Base-by-base conservation (phyloP, 305 asterid genomes). In the Solanum hybrid region DNA sequence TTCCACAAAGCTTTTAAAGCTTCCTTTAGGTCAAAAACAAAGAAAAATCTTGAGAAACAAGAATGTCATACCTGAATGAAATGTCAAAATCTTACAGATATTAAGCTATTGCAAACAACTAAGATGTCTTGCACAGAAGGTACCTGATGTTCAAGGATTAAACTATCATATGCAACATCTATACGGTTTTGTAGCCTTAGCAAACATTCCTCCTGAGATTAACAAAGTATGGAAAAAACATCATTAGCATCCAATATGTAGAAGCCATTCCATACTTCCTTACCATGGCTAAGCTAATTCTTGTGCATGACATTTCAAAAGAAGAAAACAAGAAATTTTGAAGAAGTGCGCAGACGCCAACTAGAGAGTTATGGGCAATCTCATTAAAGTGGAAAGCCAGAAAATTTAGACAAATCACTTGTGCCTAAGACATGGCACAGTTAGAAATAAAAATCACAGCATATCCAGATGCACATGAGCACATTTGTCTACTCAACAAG, bases 111-210 rank as follows among this genome's bases (percentile, higher is more conserved):
- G 27, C 29, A 88, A 57, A 73, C 73, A 22, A 68, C 85, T 65
- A 20, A 45, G 13, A 20, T 77, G 31, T 80, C 36, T 73, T 88
- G 88, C 90, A 93, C 73, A 89, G 88, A 90, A 87, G 77, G 80
- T 92, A 98, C 99, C 99, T 97, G 99, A 92, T 98, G 99, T 68
- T 95, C 98, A 33, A 92, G 95, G 89, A 93, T 89, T 86, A 97
- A 92, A 93, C 95, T 93, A 92, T 97, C 99, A 91, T 97, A 98
- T 86, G 94, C 89, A 94, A 97, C 90, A 92, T 97, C 98, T 86
- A 97, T 95, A 90, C 98, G 97, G 89, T 86, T 95, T 94, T 97
- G 99, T 89, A 98, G 92, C 95, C 95, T 94, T 89, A 75, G 95
- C 86, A 97, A 94, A 94, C 97, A 95, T 90, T 96, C 99, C 96